These are phyloP conservation scores for Huntiella decipiens DNA, from an alignment of 2,329 filamentous ascomycete genomes.

Conservation along the genomic window DNA sequence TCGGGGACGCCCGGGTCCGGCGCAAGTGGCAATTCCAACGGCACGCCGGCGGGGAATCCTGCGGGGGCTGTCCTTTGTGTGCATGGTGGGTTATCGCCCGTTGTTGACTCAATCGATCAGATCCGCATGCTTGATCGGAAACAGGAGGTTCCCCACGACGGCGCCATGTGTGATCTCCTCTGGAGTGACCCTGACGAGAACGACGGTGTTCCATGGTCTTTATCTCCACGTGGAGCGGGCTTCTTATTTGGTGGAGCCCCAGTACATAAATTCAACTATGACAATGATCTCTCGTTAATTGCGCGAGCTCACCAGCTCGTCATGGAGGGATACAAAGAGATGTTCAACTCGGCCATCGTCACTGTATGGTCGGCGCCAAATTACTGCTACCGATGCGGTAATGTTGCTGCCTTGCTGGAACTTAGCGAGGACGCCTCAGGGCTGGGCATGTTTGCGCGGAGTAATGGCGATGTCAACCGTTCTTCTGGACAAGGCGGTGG, in stretches of 20 bases:
- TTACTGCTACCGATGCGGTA: slow-evolving; percentile 91
- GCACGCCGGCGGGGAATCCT: slow-evolving; percentile 42
- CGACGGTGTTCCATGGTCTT: slow-evolving; percentile 61
- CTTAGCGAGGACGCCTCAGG: slow-evolving; percentile 74
- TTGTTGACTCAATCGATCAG: slow-evolving; percentile 88
- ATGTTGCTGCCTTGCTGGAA: slow-evolving; percentile 88
- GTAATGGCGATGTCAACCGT: slow-evolving; percentile 48
- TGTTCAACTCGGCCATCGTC: slow-evolving; percentile 91
- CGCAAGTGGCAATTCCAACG: slow-evolving; percentile 47
- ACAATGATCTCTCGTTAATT: slow-evolving; percentile 80
- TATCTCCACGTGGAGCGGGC: slow-evolving; percentile 82
- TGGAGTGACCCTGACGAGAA: slow-evolving; percentile 99
- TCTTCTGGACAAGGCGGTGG: slow-evolving; percentile 26
- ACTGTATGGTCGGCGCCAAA: slow-evolving; percentile 98
- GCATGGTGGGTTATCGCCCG: slow-evolving; percentile 76
- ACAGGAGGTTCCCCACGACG: slow-evolving; percentile 95
- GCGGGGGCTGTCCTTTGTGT: slow-evolving; percentile 84
- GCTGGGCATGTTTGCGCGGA: slow-evolving; percentile 47
- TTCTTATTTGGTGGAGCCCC: slow-evolving; percentile 94
- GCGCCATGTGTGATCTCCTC: slow-evolving; percentile 93
- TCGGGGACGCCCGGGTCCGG: slow-evolving; percentile 63
- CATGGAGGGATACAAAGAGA: slow-evolving; percentile 99
- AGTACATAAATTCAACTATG: slow-evolving; percentile 87
- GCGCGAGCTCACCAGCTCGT: slow-evolving; percentile 91
- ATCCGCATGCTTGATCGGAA: slow-evolving; percentile 89